These are phyloP conservation scores for Phylloporus scabripes DNA, from an alignment of 768 basidiomycete genomes.

Conservation along the genomic window DNA sequence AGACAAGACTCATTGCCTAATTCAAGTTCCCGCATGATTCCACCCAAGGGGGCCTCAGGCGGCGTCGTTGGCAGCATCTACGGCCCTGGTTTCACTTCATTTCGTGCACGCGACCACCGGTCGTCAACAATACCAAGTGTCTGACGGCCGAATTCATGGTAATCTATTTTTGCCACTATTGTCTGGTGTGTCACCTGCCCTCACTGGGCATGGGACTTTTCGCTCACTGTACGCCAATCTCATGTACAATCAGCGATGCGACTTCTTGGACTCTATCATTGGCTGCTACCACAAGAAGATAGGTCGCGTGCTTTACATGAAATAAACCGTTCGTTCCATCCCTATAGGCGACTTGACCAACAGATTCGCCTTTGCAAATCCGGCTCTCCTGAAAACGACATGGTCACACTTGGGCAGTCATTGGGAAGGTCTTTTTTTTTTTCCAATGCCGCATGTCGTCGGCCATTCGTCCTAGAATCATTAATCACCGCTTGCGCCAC, in stretches of 20 bases:
- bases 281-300: conserved; percentile 11
- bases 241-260: conserved; percentile 9
- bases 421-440: conserved; percentile 17
- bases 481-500: conserved; percentile 31
- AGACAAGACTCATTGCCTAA: background rate
- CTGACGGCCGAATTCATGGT: background rate
- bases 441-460: conserved; percentile 19
- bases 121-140: background rate
- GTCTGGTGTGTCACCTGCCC: background rate
- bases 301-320: conserved; percentile 18
- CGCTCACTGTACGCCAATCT: conserved; percentile 23
- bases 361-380: conserved; percentile 29
- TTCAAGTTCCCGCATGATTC: background rate
- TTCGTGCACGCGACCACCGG: background rate
- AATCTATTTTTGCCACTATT: background rate
- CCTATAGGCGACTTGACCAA: conserved; percentile 1
- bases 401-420: conserved; percentile 3
- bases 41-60: background rate
- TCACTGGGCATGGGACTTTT: conserved; percentile 3
- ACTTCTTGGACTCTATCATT: conserved; percentile 18
- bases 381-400: conserved; percentile 6
- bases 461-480: conserved; percentile 22
- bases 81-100: conserved; percentile 16
- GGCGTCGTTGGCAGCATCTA: background rate
- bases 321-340: conserved; percentile 8